phyloP scores from a whole-genome alignment of 2,329 filamentous ascomycete species.

The Chaetomiaceae sp. region DNA sequence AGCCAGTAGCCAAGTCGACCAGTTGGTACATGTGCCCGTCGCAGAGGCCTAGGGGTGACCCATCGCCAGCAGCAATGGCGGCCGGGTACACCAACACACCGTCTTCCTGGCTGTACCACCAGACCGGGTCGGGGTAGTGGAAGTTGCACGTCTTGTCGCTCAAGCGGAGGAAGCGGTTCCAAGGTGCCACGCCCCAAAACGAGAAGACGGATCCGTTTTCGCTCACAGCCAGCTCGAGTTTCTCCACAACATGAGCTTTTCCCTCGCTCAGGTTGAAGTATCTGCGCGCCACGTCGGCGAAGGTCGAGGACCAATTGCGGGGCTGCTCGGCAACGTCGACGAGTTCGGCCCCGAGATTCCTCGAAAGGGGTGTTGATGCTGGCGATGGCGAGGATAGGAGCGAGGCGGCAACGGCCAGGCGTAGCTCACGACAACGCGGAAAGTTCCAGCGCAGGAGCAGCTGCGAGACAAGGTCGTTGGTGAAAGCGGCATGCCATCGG shows the following conservation, averaged over 20 bases:
- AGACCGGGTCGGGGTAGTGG: conserved; percentile 45
- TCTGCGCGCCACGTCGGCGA: conserved; percentile 48
- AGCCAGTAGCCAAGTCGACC: conserved; percentile 46
- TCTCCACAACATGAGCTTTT: conserved; percentile 43
- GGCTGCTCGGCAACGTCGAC: conserved; percentile 14
- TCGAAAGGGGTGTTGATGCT: not conserved
- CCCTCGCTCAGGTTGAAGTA: conserved; percentile 51
- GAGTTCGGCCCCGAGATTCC: conserved; percentile 20
- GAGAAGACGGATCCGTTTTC: conserved; percentile 16
- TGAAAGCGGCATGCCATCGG: conserved; percentile 47
- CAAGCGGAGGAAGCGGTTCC: conserved; percentile 42
- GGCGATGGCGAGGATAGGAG: not conserved
- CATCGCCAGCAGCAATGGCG: conserved; percentile 9
- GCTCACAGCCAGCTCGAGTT: conserved; percentile 37
- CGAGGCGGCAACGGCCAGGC: conserved; percentile 30
- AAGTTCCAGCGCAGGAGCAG: conserved; percentile 49
- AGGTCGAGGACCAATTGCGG: conserved; percentile 40
- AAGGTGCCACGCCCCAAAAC: conserved; percentile 39
- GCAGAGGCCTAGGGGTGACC: not conserved
- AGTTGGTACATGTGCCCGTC: conserved; percentile 37
- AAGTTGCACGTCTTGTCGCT: conserved; percentile 39
- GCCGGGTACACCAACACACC: conserved; percentile 53
- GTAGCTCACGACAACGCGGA: conserved; percentile 49
- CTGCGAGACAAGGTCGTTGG: conserved; percentile 42
- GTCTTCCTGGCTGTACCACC: conserved; percentile 51